These are phyloP conservation scores for Stephania cephalantha DNA, from an alignment of 164 flowering plant genomes.

Conservation along the genomic window DNA sequence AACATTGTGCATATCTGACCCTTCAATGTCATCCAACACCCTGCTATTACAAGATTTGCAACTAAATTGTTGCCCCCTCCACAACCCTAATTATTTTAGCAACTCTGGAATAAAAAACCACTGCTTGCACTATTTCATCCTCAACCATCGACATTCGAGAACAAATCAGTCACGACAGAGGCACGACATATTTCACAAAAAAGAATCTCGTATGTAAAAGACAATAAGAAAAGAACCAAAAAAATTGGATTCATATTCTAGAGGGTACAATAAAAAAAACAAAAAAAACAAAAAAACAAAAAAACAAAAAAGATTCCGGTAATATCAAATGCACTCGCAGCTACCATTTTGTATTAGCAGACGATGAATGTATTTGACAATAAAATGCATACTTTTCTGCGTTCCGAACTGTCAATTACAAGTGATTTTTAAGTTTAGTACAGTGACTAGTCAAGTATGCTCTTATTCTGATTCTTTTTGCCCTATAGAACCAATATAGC, in stretches of 20 bases:
- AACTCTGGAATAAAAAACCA: no score
- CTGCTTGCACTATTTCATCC: no score
- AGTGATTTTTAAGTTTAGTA: background rate
- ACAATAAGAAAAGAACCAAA: no score
- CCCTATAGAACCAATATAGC: slow-evolving; percentile 2
- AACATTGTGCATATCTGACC: no score
- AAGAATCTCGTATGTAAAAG: no score
- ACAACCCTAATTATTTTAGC: no score
- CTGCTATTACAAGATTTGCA: no score
- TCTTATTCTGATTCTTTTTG: background rate
- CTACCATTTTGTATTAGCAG: background rate
- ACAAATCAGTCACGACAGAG: no score
- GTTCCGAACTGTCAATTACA: background rate
- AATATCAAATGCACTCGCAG: background rate
- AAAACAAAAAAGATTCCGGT: background rate
- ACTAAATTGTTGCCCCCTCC: no score
- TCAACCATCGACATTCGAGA: no score
- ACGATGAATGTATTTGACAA: background rate
- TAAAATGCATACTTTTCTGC: background rate
- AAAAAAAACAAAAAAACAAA: background rate
- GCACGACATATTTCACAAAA: no score
- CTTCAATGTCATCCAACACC: no score
- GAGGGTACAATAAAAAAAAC: background rate
- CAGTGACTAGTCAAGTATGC: background rate
- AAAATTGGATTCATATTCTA: background rate